These are phyloP conservation scores for Tricholoma flavovirens DNA, from an alignment of 768 basidiomycete species.

Conservation along the genomic window DNA sequence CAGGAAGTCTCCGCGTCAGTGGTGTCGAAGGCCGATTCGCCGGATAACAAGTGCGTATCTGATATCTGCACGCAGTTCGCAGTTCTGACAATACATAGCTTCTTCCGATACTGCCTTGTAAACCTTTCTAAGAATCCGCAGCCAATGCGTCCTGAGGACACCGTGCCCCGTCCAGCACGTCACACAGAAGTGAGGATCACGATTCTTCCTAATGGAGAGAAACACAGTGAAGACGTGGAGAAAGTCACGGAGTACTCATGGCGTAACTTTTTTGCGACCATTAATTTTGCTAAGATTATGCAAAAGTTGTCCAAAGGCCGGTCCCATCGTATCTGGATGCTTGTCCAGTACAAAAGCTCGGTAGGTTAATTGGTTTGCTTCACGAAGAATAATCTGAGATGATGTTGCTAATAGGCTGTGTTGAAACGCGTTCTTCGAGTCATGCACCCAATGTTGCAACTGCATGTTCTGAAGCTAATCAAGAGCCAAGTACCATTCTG, in stretches of 20 bases:
- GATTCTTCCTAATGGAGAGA: slow-evolving; percentile 66
- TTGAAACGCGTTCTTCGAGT: slow-evolving; percentile 93
- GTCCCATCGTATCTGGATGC: slow-evolving; percentile 90
- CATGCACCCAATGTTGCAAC: slow-evolving; percentile 87
- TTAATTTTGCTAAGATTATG: slow-evolving; percentile 97
- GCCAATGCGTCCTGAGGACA: slow-evolving; percentile 55
- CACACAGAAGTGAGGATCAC: slow-evolving; percentile 53
- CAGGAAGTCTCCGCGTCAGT: slow-evolving; percentile 85
- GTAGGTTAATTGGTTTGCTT: slow-evolving; percentile 38
- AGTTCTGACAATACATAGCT: slow-evolving; percentile 45
- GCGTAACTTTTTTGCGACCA: slow-evolving; percentile 95
- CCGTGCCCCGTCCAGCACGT: slow-evolving; percentile 53
- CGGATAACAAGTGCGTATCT: slow-evolving; percentile 68
- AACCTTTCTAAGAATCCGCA: slow-evolving; percentile 68
- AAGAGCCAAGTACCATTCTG: slow-evolving; percentile 99
- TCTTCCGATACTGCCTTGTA: slow-evolving; percentile 90
- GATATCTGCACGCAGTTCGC: background rate
- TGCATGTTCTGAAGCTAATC: slow-evolving; percentile 93
- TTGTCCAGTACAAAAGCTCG: slow-evolving; percentile 97
- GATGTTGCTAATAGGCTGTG: slow-evolving; percentile 60
- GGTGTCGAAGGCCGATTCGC: slow-evolving; percentile 82
- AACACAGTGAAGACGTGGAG: slow-evolving; percentile 83
- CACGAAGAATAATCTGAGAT: background rate
- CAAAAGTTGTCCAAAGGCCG: slow-evolving; percentile 95
- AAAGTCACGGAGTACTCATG: slow-evolving; percentile 92